Evolutionary conservation across 108 stramenopile species (phyloP), one percentile per base, ranked within the genome.

Genomic region (Cyclostephanos tholiformis): DNA sequence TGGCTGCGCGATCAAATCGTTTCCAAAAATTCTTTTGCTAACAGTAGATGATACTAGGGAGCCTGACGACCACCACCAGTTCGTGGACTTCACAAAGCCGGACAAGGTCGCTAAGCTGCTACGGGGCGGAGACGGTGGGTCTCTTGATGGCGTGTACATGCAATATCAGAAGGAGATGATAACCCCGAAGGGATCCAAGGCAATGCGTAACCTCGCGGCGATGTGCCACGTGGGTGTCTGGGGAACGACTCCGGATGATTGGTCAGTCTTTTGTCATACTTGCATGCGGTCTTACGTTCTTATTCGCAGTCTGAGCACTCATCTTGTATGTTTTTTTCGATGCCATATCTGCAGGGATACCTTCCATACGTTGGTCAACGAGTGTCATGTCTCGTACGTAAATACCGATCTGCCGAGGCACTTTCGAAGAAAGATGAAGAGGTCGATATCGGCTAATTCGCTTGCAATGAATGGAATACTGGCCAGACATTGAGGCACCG

Each of bases 121-220:
- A 14, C 77, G 75, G 20, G 76, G 76, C 8, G 65, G 77, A 20
- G 73, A 76, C 58, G 75, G 78, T 13, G 82, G 75, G 5, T 58
- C 64, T 7, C 65, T 83, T 4, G 82, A 83, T 63, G 82, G 82
- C 13, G 65, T 83, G 1, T 83, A 83, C 61, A 74, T 79, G 77
- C 82, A 83, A 65, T 83, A 63, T 26, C 82, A 83, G 53, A 76
- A 69, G 22, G 25, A 22, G 26, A 83, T 83, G 82, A 38, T 83
- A 19, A 69, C 63, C 10, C 60, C 68, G 13, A 78, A 83, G 23
- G 77, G 73, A 23, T 55, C 70, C 3, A 66, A 74, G 29, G 65
- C 74, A 0, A 79, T 83, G 82, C 38, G 82, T 4, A 56, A 49
- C 29, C 65, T 83, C 16, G 73, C 73, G 10, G 61, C 77, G 13